phyloP scores from a whole-genome alignment of 169 alveolate genomes.

The Besnoitia besnoiti region DNA sequence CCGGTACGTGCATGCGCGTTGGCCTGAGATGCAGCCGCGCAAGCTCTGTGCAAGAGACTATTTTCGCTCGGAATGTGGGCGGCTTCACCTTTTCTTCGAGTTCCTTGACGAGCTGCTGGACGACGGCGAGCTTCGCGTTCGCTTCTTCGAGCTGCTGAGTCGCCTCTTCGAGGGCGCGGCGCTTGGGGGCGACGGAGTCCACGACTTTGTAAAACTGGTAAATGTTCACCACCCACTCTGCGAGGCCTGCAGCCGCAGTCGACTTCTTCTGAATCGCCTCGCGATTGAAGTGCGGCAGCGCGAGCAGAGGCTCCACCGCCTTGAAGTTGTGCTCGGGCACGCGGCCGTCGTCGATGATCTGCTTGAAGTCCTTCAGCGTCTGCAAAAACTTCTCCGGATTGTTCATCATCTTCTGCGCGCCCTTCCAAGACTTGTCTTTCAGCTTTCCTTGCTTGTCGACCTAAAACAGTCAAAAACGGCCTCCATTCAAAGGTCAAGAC shows the following conservation, averaged over 20 bases:
- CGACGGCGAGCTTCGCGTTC: conserved; percentile 85
- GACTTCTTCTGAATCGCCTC: conserved; percentile 91
- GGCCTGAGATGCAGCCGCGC: no score
- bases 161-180: conserved; percentile 92
- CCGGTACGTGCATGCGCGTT: no score
- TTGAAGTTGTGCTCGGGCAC: conserved; percentile 92
- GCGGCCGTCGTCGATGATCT: conserved; percentile 85
- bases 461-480: conserved; percentile 74
- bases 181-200: conserved; percentile 93
- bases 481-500: no score
- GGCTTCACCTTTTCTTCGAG: conserved; percentile 73
- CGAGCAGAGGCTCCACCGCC: conserved; percentile 77
- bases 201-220: conserved; percentile 92
- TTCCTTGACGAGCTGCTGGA: conserved; percentile 85
- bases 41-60: background rate
- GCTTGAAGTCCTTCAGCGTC: conserved; percentile 87
- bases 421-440: conserved; percentile 92
- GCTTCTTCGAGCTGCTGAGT: conserved; percentile 89
- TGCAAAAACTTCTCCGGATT: conserved; percentile 92
- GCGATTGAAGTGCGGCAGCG: conserved; percentile 87
- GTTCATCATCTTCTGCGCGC: conserved; percentile 94
- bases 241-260: conserved; percentile 92
- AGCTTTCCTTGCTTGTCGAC: conserved; percentile 93
- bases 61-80: background rate
- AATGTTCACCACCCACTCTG: conserved; percentile 87